Base-by-base conservation (phyloP, 2,329 filamentous ascomycete genomes). In the Alternaria atra region DNA sequence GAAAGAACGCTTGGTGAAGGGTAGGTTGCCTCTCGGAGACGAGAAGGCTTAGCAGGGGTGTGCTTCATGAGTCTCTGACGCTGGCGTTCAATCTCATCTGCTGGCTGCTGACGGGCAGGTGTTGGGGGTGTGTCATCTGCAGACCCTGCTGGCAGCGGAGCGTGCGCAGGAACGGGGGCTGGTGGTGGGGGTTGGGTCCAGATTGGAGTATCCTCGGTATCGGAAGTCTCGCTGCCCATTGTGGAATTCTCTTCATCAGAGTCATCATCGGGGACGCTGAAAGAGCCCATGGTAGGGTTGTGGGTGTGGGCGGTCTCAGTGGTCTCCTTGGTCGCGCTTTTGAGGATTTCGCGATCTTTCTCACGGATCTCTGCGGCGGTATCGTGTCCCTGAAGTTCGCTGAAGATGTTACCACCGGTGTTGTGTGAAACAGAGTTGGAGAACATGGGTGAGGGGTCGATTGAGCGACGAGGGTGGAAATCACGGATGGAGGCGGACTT, bases 161-260 rank as follows among this genome's bases (percentile, higher is more conserved):
- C 73, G 55, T 79, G 75, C 13, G 75, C 69, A 10, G 77, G 76
- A 9, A 71, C 72, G 9, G 77, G 76, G 25, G 77, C 67, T 2
- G 76, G 75, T 7, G 76, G 77, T 12, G 77, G 77, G 20, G 72
- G 59, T 51, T 78, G 74, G 1, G 75, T 77, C 73, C 73, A 77
- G 30, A 72, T 59, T 34, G 63, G 67, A 32, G 65, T 56, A 12
- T 58, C 61, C 23, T 65, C 62, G n/a, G 60, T 61, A n/a, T 58
- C 58, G n/a, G 66, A 55, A 27, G 60, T 62, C 27, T 70, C 66
- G 50, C 64, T 64, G 9, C 55, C 60, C 15, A 61, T 60, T 12
- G 61, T 57, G 1, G 56, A 52, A 20, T 70, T 65, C 2, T 71
- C 69, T 1, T 70, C 66, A 34, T 73, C 69, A 30, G 65, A 66